phyloP scores from a whole-genome alignment of 2,329 filamentous ascomycete genomes.

The Trichoderma cornu-damae region DNA sequence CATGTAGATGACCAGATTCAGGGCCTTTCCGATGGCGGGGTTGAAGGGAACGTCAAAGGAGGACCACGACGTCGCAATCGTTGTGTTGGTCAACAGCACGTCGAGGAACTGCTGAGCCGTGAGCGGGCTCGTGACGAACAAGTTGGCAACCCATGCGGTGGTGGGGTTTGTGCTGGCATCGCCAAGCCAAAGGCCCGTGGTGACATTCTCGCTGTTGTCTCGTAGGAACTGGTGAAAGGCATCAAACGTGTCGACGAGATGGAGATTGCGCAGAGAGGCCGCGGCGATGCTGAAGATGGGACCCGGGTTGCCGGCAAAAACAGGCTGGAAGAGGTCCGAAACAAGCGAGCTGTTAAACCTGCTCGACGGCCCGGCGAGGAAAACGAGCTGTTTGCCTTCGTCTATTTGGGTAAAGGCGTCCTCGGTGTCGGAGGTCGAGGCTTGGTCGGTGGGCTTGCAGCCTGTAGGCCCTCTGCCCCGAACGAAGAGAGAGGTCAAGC shows the following conservation, averaged over 20 bases:
- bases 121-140: constrained; percentile 52
- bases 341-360: constrained; percentile 34
- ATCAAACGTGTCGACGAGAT: constrained; percentile 57
- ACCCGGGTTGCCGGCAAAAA: constrained; percentile 31
- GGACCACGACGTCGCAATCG: constrained; percentile 67
- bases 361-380: constrained; percentile 34
- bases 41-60: constrained; percentile 70
- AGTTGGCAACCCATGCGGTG: constrained; percentile 65
- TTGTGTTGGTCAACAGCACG: constrained; percentile 60
- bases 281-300: constrained; percentile 14
- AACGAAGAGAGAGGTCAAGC: constrained; percentile 72
- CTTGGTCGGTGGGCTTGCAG: constrained; percentile 48
- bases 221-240: constrained; percentile 65
- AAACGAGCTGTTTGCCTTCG: constrained; percentile 23
- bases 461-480: constrained; percentile 46
- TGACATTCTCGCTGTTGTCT: constrained; percentile 60
- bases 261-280: constrained; percentile 31
- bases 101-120: constrained; percentile 62
- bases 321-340: constrained; percentile 36
- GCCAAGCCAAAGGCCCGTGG: constrained; percentile 72
- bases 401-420: constrained; percentile 37
- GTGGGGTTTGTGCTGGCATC: constrained; percentile 55
- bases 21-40: constrained; percentile 61
- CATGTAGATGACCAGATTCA: constrained; percentile 79
- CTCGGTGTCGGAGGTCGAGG: constrained; percentile 38